Evolutionary conservation across 495 filamentous ascomycete species (phyloP), one percentile per base, ranked within the genome.

Genomic region (Trichoderma gamsii): DNA sequence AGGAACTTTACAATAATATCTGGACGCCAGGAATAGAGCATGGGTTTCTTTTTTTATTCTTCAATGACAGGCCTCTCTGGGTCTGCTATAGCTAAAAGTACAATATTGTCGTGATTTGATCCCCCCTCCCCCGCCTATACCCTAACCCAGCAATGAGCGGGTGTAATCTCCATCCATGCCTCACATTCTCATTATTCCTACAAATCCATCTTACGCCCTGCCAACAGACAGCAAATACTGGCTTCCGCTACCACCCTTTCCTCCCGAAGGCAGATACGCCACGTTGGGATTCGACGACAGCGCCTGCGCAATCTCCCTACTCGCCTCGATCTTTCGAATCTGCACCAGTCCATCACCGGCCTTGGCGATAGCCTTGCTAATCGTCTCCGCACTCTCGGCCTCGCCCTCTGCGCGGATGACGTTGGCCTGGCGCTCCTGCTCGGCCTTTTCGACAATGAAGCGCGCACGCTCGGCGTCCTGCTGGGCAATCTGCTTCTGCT

Each of bases 401-500:
- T 99, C 95, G 76, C 95, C 95, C 85, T 99, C 95, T 29, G 95
- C 93, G 61, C 95, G 86, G 79, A 99, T 98, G 72, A 99, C 95
- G 78, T 94, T 97, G 69, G 95, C 95, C 82, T 99, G 96, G 72
- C 95, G 85, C 83, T 99, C 95, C 85, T 99, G 95, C 87, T 99
- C 95, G 69, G 95, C 96, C 75, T 92, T 91, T 88, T 99, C 95
- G 79, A 99, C 95, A 74, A 99, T 93, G 82, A 99, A 99, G 68
- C 95, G 84, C 32, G 94, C 93, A 66, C 95, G 86, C 85, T 99
- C 95, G 69, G 95, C 95, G 76, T 99, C 95, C 80, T 99, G 95
- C 82, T 99, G 95, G 32, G 95, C 95, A 78, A 99, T 99, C 84
- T 99, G 95, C 86, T 99, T 99, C 85, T 99, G 96, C 83, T 99